These are phyloP conservation scores for Pythium scleroteichum DNA, from an alignment of 352 stramenopile species.

Conservation along the genomic window DNA sequence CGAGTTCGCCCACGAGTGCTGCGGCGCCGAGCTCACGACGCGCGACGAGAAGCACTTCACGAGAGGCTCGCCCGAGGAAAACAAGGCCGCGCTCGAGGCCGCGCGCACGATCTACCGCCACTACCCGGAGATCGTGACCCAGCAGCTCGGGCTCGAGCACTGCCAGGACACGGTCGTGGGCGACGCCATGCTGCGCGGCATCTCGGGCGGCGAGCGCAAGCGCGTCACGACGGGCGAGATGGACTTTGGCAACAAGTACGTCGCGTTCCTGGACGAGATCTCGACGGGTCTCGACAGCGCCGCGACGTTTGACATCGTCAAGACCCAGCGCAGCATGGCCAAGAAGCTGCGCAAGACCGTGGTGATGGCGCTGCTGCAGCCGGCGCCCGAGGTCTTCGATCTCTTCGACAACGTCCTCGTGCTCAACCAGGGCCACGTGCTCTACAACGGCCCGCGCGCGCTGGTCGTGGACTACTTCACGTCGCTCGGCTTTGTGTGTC, in stretches of 20 bases:
- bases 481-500: slow-evolving; percentile 59
- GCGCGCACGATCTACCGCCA: slow-evolving; percentile 35
- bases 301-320: slow-evolving; percentile 89
- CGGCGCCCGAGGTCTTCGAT: slow-evolving; percentile 90
- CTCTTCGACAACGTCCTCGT: slow-evolving; percentile 94
- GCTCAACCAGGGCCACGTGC: slow-evolving; percentile 85
- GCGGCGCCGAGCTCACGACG: slow-evolving; percentile 33
- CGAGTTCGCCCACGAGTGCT: slow-evolving; percentile 55
- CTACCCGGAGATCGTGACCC: slow-evolving; percentile 47
- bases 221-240: slow-evolving; percentile 80
- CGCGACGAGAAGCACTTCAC: slow-evolving; percentile 33
- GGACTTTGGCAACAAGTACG: slow-evolving; percentile 55
- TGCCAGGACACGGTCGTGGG: slow-evolving; percentile 64
- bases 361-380: slow-evolving; percentile 86
- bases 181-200: slow-evolving; percentile 45
- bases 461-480: slow-evolving; percentile 75
- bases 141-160: slow-evolving; percentile 35
- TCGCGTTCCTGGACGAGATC: slow-evolving; percentile 90
- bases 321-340: slow-evolving; percentile 46
- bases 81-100: slow-evolving; percentile 36
- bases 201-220: slow-evolving; percentile 68
- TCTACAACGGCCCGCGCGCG: slow-evolving; percentile 83
- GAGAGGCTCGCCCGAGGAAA: slow-evolving; percentile 42
- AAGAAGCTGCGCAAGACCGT: slow-evolving; percentile 61
- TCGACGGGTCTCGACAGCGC: slow-evolving; percentile 91